Base-by-base conservation (phyloP, 352 stramenopile species). In the Pythium volutum region DNA sequence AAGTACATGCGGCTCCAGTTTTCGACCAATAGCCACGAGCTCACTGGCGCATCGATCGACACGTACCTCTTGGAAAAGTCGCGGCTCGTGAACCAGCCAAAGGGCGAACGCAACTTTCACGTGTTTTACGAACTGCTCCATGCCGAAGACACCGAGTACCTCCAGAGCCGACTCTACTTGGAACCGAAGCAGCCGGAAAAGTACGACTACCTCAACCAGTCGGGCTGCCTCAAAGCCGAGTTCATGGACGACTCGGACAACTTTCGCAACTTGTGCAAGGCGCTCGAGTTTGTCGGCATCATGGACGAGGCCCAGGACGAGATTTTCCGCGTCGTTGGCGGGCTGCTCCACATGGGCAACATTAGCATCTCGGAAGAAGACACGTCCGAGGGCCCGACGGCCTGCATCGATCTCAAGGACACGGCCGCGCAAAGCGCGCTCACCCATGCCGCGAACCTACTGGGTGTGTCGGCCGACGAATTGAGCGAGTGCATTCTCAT, bases 1-100 rank as follows among this genome's bases (percentile, higher is more conserved):
- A 97, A 97, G 75, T 97, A 93, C 70, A 95, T 95, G 77, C 71
- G 83, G 1, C 77, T 95, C 56, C 81, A 93, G 63, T 95, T 93
- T 59, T 79, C 79, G 2, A 83, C 59, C 3, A 65, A 84, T 5
- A 69, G 73, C 3, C 81, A 89, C 53, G 71, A 98, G 77, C 69
- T 94, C 9, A 79, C 74, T 0, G 82, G 82, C 22, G 86, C 84
- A 9, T 88, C 79, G 31, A 95, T 94, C 70, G 79, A 89, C 58
- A 89, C 84, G 23, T 94, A 91, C 57, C 52, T 94, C 23, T 70
- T 94, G 8, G 85, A 94, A 60, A 94, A 94, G 66, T 89, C 82
- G 38, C 81, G 85, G n/a, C 62, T 94, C 4, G 85, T 94, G 41
- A 82, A 75, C 55, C 86, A 91, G 50, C 78, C 80, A 1, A 75